Percentiles rank a stretch among this genome's conserved stretches.
phyloP scores from a whole-genome alignment of 1,139 yeast species.

The Scheffersomyces stambukii region DNA sequence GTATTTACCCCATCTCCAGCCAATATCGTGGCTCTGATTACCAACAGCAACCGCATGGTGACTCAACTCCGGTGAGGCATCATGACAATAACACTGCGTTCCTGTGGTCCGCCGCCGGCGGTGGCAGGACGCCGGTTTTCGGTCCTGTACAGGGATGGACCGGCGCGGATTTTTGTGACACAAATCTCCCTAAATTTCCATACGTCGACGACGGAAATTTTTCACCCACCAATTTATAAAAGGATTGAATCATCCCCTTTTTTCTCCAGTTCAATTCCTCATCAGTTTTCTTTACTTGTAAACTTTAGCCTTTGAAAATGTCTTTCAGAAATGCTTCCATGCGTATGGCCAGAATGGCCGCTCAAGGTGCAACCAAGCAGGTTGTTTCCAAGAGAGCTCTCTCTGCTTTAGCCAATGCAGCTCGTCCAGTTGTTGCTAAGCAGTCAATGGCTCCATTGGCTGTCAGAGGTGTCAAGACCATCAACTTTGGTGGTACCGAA shows the following conservation, averaged over 20 bases:
- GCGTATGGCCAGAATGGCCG: constrained; percentile 60
- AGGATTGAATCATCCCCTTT: constrained; percentile 1
- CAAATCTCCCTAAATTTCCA: too few relatives aligned
- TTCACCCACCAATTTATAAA: too few relatives aligned
- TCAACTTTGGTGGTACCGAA: constrained; percentile 94
- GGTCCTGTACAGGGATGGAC: too few relatives aligned
- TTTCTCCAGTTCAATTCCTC: constrained; percentile 1
- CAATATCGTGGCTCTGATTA: too few relatives aligned
- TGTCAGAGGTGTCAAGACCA: constrained; percentile 88
- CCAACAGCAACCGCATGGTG: too few relatives aligned
- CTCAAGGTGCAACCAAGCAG: constrained; percentile 47
- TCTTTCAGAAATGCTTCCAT: constrained; percentile 61
- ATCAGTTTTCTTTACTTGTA: constrained; percentile 1
- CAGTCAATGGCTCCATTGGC: constrained; percentile 31
- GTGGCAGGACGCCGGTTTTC: too few relatives aligned
- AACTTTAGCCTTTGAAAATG: constrained; percentile 26
- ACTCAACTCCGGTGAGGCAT: too few relatives aligned
- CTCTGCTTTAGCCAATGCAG: constrained; percentile 52
- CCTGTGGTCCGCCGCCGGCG: too few relatives aligned
- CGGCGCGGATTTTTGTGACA: too few relatives aligned
- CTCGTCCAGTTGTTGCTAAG: constrained; percentile 31
- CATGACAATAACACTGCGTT: too few relatives aligned
- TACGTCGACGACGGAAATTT: too few relatives aligned
- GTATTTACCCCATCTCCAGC: too few relatives aligned
- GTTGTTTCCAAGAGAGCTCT: constrained; percentile 63